Evolutionary conservation across 106 monocot genomes (phyloP).

Genomic region (Cymbidium sinense): DNA sequence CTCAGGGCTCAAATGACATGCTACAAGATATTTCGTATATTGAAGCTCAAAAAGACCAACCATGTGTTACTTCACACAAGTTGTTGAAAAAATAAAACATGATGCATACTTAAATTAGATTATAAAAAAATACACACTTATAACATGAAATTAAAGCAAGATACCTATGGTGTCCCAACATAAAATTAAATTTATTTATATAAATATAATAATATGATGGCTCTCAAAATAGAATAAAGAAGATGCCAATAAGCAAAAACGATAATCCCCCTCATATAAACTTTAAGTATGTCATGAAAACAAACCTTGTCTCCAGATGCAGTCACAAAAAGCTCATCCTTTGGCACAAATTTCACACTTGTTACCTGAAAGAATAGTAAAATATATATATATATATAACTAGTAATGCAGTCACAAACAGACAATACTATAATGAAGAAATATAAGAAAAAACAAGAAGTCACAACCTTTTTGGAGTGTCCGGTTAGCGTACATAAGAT

Average conservation of each 20-base stretch:
- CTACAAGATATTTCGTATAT: neutral
- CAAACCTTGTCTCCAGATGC: slow-evolving; percentile 91
- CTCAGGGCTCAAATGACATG: neutral
- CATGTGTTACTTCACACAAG: neutral
- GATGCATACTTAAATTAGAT: neutral
- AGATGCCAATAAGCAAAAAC: neutral
- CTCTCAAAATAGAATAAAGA: neutral
- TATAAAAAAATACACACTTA: neutral
- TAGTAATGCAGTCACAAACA: neutral
- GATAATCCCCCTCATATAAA: neutral
- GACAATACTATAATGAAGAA: slow-evolving; percentile 9
- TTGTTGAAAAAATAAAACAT: neutral
- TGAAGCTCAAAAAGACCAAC: neutral
- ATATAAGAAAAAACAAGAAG: slow-evolving; percentile 6
- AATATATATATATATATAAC: slow-evolving; percentile 1
- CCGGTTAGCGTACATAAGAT: slow-evolving; percentile 81
- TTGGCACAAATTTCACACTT: slow-evolving; percentile 86
- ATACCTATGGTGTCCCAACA: neutral
- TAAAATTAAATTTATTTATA: neutral
- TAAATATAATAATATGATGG: neutral
- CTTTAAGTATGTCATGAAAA: neutral
- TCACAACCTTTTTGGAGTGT: slow-evolving; percentile 89
- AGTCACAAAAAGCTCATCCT: slow-evolving; percentile 77
- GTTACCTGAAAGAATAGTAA: slow-evolving; percentile 47
- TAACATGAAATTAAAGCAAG: neutral